Conservation (phyloP, 2,329 filamentous ascomycete species). For the Xylariales sp. region DNA sequence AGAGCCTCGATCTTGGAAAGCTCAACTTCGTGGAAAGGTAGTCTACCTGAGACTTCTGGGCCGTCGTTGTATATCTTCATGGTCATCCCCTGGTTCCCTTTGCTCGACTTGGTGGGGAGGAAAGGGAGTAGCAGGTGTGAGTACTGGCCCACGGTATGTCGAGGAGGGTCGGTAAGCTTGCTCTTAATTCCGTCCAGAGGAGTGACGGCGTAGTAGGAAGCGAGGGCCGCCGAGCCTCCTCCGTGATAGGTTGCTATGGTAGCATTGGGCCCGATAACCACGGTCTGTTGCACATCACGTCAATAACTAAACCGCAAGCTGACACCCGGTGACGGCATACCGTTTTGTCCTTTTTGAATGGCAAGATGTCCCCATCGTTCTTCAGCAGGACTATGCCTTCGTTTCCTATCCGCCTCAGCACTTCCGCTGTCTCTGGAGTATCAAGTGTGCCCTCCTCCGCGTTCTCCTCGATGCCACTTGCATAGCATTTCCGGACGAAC, state of each 20-base stretch:
- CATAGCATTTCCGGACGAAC: constrained; percentile 53
- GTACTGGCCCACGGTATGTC: constrained; percentile 57
- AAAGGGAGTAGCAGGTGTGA: constrained; percentile 61
- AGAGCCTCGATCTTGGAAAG: constrained; percentile 45
- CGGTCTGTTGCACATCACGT: constrained; percentile 32
- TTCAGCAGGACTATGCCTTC: constrained; percentile 71
- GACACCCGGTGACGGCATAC: constrained; percentile 25
- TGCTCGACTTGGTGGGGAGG: constrained; percentile 45
- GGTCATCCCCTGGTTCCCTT: constrained; percentile 53
- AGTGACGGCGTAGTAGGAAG: constrained; percentile 63
- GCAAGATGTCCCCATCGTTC: constrained; percentile 61
- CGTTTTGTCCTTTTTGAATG: constrained; percentile 58
- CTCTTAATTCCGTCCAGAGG: constrained; percentile 66
- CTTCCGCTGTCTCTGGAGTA: constrained; percentile 55
- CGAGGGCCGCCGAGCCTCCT: constrained; percentile 59
- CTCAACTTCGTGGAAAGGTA: constrained; percentile 46
- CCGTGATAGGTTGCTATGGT: constrained; percentile 55
- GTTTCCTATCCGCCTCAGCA: constrained; percentile 61
- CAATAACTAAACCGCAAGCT: not conserved
- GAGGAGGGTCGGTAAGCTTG: constrained; percentile 38
- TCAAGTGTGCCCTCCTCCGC: constrained; percentile 51
- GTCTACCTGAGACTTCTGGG: constrained; percentile 40
- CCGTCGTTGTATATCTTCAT: constrained; percentile 61
- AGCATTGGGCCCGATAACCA: constrained; percentile 54
- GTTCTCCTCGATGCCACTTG: constrained; percentile 48